Evolutionary conservation across 805 yeast species (phyloP).

Genomic region (Maudiozyma serrabonitensis): DNA sequence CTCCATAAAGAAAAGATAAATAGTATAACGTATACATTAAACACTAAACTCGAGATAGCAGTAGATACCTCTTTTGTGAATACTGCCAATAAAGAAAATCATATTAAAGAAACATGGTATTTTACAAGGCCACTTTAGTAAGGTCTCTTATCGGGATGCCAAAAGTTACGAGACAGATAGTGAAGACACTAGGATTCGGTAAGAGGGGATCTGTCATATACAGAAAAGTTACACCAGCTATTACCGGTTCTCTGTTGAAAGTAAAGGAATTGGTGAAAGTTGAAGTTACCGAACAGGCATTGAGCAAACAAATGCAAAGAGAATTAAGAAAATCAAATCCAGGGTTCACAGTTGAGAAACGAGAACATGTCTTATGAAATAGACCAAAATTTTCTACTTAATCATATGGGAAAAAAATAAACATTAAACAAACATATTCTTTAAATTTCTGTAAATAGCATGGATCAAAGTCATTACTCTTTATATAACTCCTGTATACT

Average conservation of each 20-base stretch:
- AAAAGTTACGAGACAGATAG: slow-evolving; percentile 50
- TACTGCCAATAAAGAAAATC: not conserved
- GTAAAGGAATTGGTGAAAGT: slow-evolving; percentile 84
- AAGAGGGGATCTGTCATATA: slow-evolving; percentile 66
- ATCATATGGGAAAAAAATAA: not conserved
- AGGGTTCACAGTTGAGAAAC: slow-evolving; percentile 46
- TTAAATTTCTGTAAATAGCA: not conserved
- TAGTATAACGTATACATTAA: not conserved
- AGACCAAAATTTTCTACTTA: not conserved
- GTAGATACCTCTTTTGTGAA: too few species aligned
- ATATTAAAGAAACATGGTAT: slow-evolving; percentile 26
- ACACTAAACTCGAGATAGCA: not conserved
- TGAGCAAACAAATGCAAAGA: slow-evolving; percentile 45
- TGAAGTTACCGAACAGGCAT: slow-evolving; percentile 50
- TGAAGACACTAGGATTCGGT: slow-evolving; percentile 63
- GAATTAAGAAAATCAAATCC: slow-evolving; percentile 50
- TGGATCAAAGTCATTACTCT: too few species aligned
- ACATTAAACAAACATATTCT: not conserved
- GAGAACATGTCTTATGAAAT: slow-evolving; percentile 2
- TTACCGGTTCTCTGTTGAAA: slow-evolving; percentile 74
- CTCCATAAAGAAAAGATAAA: too few species aligned
- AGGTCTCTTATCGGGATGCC: slow-evolving; percentile 87
- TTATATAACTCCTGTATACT: too few species aligned
- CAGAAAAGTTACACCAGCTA: slow-evolving; percentile 61
- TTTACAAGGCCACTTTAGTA: slow-evolving; percentile 60